A percentile compares a stretch with the other conserved stretches of the same genome.
Evolutionary conservation across 768 basidiomycete genomes (phyloP).

Genomic region (Coprinopsis marcescibilis): DNA sequence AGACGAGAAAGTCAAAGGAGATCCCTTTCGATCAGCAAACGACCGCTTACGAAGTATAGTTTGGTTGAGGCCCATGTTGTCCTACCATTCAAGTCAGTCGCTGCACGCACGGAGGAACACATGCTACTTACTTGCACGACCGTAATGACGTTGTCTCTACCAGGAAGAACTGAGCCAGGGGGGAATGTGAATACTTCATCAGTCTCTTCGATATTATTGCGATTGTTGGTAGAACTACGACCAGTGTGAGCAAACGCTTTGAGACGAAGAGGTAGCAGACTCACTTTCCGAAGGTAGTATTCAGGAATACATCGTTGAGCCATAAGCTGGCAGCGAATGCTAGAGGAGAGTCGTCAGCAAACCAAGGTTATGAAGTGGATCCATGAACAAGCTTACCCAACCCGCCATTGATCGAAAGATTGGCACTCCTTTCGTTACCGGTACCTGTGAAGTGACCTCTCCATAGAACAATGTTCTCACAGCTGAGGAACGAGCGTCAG

Average conservation of each 20-base stretch:
- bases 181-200: conserved; percentile 66
- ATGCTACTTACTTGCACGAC: too few species aligned
- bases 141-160: conserved; percentile 69
- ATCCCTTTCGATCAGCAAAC: too few species aligned
- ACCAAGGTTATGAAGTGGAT: too few species aligned
- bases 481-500: conserved; percentile 37
- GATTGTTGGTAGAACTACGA: conserved; percentile 61
- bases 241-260: background rate
- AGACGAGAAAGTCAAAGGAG: too few species aligned
- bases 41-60: too few species aligned
- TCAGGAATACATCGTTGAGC: conserved; percentile 68
- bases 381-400: too few species aligned
- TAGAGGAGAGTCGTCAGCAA: too few species aligned
- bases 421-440: conserved; percentile 55
- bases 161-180: conserved; percentile 39
- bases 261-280: conserved; percentile 15
- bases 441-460: conserved; percentile 71
- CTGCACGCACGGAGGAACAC: too few species aligned
- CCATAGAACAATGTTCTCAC: conserved; percentile 79
- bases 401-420: conserved; percentile 77
- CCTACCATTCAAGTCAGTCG: too few species aligned
- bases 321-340: conserved; percentile 82
- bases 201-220: conserved; percentile 54
- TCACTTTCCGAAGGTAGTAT: conserved; percentile 71
- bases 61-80: conserved; percentile 20